Base-by-base conservation (phyloP, 345 rosid species). In the Limnanthes douglasii region DNA sequence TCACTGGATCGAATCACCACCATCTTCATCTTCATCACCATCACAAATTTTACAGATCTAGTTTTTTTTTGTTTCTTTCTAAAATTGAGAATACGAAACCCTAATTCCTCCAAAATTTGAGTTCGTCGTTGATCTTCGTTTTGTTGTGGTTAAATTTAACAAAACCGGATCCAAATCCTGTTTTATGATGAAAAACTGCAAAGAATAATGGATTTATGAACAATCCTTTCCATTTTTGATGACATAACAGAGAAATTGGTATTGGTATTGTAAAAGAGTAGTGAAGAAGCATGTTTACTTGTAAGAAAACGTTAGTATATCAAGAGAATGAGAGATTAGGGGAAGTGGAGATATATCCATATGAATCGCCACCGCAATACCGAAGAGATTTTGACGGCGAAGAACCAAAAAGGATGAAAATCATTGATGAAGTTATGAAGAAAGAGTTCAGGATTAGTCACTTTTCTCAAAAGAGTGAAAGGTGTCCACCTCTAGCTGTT, bases 401-500 rank as follows among this genome's bases (percentile, higher is more conserved):
- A 43, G 44, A 42, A 30, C 32, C 54, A 56, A 35, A 60, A 57
- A 45, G 50, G 57, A 57, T 41, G 53, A 57, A 53, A 43, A 21
- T 69, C 21, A 57, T 72, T 40, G 95, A 75, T 40, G 57, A 64
- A 56, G 65, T 47, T 20, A 17, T 64, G 57, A 53, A 66, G 79
- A 78, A 60, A 51, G 93, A 69, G 48, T 68, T 92, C 76, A 73
- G 60, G 29, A 72, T 78, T 26, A 59, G 61, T 44, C 57, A 59
- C 61, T 73, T 81, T 54, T 73, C 96, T 34, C 61, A 52, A 57
- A 39, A 78, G 33, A 81, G 99, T 53, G 93, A 92, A 64, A 92
- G 99, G 42, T 85, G 96, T 50, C 78, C 90, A 16, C 99, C 96
- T 45, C 85, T 92, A 16, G 72, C 96, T 18, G 96, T 92, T 19